Conservation (phyloP, 768 basidiomycete species). For the Xerocomus brunneocitrinus region DNA sequence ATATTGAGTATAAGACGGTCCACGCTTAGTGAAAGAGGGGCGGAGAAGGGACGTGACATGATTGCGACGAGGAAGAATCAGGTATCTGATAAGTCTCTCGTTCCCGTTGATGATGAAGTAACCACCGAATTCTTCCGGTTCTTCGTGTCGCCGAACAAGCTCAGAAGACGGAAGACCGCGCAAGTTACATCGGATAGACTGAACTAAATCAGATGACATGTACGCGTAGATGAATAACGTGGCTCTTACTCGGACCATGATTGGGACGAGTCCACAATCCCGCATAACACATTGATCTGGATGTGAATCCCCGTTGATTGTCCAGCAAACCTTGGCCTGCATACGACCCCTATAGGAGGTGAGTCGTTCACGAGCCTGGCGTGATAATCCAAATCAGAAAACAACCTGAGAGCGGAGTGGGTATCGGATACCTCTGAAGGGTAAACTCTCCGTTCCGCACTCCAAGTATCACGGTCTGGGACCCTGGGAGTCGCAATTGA, state of each 20-base stretch:
- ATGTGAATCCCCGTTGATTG: slow-evolving; percentile 60
- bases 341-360: slow-evolving; percentile 90
- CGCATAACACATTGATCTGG: slow-evolving; percentile 61
- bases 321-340: slow-evolving; percentile 84
- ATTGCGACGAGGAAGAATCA: slow-evolving; percentile 92
- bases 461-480: slow-evolving; percentile 72
- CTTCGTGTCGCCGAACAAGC: slow-evolving; percentile 87
- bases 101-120: slow-evolving; percentile 99
- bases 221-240: not conserved
- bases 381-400: slow-evolving; percentile 7
- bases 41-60: slow-evolving; percentile 92
- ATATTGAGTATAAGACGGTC: slow-evolving; percentile 90
- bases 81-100: slow-evolving; percentile 96
- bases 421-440: slow-evolving; percentile 71
- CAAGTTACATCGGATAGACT: slow-evolving; percentile 95
- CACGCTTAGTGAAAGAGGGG: slow-evolving; percentile 87
- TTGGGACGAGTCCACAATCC: slow-evolving; percentile 90
- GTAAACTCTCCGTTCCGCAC: slow-evolving; percentile 73
- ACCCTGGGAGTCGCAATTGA: slow-evolving; percentile 83
- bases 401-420: not conserved
- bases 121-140: slow-evolving; percentile 97
- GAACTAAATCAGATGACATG: slow-evolving; percentile 1
- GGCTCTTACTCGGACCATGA: slow-evolving; percentile 89
- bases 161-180: slow-evolving; percentile 78
- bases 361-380: slow-evolving; percentile 86